These are phyloP conservation scores for Colletotrichum agaves DNA, from an alignment of 2,329 filamentous ascomycete genomes.

Conservation along the genomic window DNA sequence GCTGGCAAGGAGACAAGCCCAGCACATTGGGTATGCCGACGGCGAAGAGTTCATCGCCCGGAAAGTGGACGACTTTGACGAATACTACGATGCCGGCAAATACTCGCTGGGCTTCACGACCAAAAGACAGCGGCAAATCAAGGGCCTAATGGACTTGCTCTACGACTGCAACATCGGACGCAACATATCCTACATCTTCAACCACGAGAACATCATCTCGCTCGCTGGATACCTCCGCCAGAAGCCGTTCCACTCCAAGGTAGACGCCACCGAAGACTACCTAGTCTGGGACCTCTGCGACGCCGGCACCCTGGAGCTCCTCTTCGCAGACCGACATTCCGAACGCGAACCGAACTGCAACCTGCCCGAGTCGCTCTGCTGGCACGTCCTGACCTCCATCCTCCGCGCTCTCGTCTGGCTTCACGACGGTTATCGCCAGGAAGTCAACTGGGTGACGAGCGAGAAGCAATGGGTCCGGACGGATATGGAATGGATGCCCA, in stretches of 20 bases:
- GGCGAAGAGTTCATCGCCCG: constrained; percentile 49
- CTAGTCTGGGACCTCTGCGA: constrained; percentile 65
- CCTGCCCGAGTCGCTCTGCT: constrained; percentile 64
- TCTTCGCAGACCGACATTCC: constrained; percentile 47
- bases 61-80: constrained; percentile 39
- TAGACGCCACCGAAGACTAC: constrained; percentile 44
- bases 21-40: constrained; percentile 36
- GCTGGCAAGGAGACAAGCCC: constrained; percentile 46
- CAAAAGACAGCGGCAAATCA: constrained; percentile 39
- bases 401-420: constrained; percentile 62
- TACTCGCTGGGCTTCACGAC: constrained; percentile 27
- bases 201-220: constrained; percentile 62
- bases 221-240: constrained; percentile 51
- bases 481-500: constrained; percentile 60
- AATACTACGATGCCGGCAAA: constrained; percentile 23
- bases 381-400: constrained; percentile 63
- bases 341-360: constrained; percentile 45
- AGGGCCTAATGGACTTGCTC: constrained; percentile 44
- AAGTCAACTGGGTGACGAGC: constrained; percentile 30
- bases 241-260: constrained; percentile 36
- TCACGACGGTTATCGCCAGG: constrained; percentile 57
- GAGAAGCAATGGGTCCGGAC: constrained; percentile 36
- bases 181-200: constrained; percentile 52
- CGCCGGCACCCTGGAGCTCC: constrained; percentile 57
- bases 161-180: constrained; percentile 43